Evolutionary conservation across 345 rosid species (phyloP).

Genomic region (Linum usitatissimum): DNA sequence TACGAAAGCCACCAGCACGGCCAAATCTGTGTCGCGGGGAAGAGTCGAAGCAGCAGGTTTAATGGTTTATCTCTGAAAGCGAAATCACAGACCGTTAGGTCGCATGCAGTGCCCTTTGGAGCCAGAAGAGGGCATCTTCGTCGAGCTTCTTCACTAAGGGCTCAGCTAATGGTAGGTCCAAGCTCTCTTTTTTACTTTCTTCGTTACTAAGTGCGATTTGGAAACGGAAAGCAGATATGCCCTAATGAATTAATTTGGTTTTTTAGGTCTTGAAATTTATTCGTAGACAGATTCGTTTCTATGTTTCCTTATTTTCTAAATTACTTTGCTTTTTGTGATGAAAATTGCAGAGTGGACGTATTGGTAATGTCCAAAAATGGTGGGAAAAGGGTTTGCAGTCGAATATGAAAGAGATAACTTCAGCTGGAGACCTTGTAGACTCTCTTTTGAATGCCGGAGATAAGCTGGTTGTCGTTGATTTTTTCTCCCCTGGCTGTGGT

Average conservation of each 20-base stretch:
- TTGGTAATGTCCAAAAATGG: conserved; percentile 62
- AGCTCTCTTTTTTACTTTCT: not conserved
- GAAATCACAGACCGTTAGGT: conserved; percentile 27
- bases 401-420: conserved; percentile 71
- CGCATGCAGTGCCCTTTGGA: not conserved
- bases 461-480: conserved; percentile 71
- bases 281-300: not conserved
- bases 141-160: conserved; percentile 26
- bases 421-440: conserved; percentile 77
- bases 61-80: conserved; percentile 28
- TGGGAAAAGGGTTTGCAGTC: conserved; percentile 79
- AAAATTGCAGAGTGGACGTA: conserved; percentile 31
- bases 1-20: conserved; percentile 18
- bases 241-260: not conserved
- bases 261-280: not conserved
- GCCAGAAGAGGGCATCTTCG: conserved; percentile 18
- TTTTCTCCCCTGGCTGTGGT: conserved; percentile 96
- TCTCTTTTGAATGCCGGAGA: conserved; percentile 63
- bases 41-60: conserved; percentile 19
- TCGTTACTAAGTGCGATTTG: not conserved
- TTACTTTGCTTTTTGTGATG: not conserved
- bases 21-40: conserved; percentile 17
- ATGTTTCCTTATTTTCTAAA: not conserved
- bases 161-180: conserved; percentile 35
- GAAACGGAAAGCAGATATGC: not conserved